phyloP scores from a whole-genome alignment of 495 filamentous ascomycete species.

The Clohesyomyces aquaticus region DNA sequence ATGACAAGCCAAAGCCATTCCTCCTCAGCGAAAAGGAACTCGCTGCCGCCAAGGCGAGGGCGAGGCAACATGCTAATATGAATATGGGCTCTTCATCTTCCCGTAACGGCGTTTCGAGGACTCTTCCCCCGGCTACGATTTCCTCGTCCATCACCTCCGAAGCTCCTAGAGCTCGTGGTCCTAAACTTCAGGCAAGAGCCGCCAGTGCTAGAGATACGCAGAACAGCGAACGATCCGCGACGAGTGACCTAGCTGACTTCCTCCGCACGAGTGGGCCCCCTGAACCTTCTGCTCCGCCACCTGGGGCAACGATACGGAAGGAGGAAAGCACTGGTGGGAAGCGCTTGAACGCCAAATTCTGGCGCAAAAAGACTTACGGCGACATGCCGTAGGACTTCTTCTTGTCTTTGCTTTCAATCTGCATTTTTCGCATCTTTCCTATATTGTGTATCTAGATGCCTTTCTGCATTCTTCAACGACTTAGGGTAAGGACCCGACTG shows the following conservation, averaged over 20 bases:
- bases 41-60: constrained; percentile 29
- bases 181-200: constrained; percentile 26
- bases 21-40: constrained; percentile 31
- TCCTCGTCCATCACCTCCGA: constrained; percentile 15
- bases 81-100: too few relatives aligned
- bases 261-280: constrained; percentile 78
- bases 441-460: not conserved
- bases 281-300: constrained; percentile 26
- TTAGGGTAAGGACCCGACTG: too few relatives aligned
- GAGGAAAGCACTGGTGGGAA: constrained; percentile 28
- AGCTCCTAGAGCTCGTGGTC: constrained; percentile 20
- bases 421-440: not conserved
- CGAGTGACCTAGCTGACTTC: constrained; percentile 79
- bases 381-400: constrained; percentile 14
- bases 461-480: too few relatives aligned
- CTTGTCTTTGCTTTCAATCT: too few relatives aligned
- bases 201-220: constrained; percentile 20
- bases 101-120: constrained; percentile 8
- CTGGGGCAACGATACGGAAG: constrained; percentile 18
- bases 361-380: constrained; percentile 34
- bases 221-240: constrained; percentile 49
- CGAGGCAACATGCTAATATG: too few relatives aligned
- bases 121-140: too few relatives aligned
- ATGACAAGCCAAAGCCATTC: constrained; percentile 53
- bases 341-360: constrained; percentile 24